Evolutionary conservation across 2,329 filamentous ascomycete genomes (phyloP).

Genomic region (Sphaceloma murrayae): DNA sequence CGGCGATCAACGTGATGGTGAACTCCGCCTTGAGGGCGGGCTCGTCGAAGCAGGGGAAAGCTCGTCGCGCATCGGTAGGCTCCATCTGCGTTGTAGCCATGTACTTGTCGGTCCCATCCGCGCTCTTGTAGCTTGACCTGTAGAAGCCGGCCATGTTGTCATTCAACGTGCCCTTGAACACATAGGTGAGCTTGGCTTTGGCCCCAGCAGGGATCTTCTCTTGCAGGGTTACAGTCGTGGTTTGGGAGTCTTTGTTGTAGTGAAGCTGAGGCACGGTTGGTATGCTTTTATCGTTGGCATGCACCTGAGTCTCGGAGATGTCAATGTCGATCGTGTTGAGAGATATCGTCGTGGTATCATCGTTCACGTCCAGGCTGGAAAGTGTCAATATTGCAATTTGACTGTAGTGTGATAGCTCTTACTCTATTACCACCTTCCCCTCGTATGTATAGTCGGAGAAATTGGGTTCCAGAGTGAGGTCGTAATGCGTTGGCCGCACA

Average conservation of each 20-base stretch:
- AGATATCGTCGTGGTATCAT: slow-evolving; percentile 76
- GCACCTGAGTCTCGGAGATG: slow-evolving; percentile 64
- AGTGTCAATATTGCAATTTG: no score
- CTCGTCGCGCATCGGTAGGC: slow-evolving; percentile 81
- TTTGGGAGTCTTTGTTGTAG: slow-evolving; percentile 71
- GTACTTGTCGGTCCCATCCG: slow-evolving; percentile 68
- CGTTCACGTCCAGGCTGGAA: slow-evolving; percentile 61
- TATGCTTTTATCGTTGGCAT: slow-evolving; percentile 47
- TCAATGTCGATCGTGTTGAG: slow-evolving; percentile 83
- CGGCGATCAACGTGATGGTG: slow-evolving; percentile 80
- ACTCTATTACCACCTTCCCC: slow-evolving; percentile 75
- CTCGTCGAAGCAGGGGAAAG: slow-evolving; percentile 96
- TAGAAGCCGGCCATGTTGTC: slow-evolving; percentile 98
- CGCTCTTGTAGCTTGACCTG: slow-evolving; percentile 80
- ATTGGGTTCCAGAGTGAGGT: slow-evolving; percentile 83
- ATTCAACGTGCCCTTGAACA: slow-evolving; percentile 71
- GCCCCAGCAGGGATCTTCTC: slow-evolving; percentile 61
- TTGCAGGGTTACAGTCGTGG: slow-evolving; percentile 69
- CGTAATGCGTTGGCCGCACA: slow-evolving; percentile 85
- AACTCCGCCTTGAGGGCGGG: slow-evolving; percentile 88
- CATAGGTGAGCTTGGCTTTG: slow-evolving; percentile 68
- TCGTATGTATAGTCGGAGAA: slow-evolving; percentile 81
- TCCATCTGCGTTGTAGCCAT: slow-evolving; percentile 94
- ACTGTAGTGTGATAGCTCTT: slow-evolving; percentile 30
- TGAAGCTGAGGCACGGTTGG: slow-evolving; percentile 58